Evolutionary conservation across 2,329 filamentous ascomycete species (phyloP).

Genomic region (Cladophialophora chaetospira): DNA sequence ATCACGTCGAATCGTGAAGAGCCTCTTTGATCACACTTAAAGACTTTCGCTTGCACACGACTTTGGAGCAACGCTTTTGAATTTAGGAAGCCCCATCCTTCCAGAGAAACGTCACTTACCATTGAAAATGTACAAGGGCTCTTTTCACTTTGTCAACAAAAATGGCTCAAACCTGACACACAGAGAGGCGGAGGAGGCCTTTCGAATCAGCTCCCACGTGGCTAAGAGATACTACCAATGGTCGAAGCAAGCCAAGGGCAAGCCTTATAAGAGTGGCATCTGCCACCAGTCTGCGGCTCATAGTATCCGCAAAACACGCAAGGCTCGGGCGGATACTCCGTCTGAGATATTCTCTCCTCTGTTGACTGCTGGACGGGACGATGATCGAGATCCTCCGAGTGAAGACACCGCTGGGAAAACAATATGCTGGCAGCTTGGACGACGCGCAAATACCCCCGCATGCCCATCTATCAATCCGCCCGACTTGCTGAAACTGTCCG

Average conservation of each 20-base stretch:
- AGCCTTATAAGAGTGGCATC: neutral
- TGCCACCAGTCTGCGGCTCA: neutral
- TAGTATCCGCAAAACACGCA: neutral
- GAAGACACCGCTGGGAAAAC: neutral
- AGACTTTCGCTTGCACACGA: too few species aligned
- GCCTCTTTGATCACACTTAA: too few species aligned
- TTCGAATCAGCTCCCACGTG: conserved; percentile 23
- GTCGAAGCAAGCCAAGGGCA: conserved; percentile 7
- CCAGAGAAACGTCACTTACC: too few species aligned
- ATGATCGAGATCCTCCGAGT: neutral
- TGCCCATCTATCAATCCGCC: neutral
- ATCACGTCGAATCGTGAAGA: too few species aligned
- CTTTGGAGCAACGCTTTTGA: too few species aligned
- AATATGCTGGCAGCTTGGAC: conserved; percentile 20
- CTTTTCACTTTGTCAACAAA: conserved; percentile 22
- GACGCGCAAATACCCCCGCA: neutral
- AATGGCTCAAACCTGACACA: conserved; percentile 17
- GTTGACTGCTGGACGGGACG: neutral
- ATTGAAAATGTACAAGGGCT: conserved; percentile 1
- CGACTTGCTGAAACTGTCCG: neutral
- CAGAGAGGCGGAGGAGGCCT: conserved; percentile 14
- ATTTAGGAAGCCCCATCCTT: too few species aligned
- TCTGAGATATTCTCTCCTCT: neutral
- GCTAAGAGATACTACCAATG: conserved; percentile 20
- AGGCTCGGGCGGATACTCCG: neutral